phyloP scores from a whole-genome alignment of 139 green algal species.

The Tetradesmus obliquus region DNA sequence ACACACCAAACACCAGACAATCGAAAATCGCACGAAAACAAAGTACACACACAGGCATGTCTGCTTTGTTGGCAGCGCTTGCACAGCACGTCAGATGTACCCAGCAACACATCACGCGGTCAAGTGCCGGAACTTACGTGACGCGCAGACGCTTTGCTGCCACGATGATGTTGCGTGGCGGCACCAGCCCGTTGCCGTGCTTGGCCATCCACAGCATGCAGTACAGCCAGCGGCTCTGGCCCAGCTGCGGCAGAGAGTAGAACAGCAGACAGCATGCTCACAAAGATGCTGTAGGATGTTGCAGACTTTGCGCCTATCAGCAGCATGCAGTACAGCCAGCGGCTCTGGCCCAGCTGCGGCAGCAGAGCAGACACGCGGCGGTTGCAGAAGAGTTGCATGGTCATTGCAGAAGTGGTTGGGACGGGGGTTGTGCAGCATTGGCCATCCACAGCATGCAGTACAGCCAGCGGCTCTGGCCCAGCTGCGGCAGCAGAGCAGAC shows the following conservation, averaged over 20 bases:
- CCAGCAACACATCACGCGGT: too few species aligned
- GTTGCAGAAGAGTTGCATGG: too few species aligned
- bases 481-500: constrained; percentile 42
- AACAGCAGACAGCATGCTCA: neutral
- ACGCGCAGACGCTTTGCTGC: constrained; percentile 69
- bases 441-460: constrained; percentile 82
- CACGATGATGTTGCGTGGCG: constrained; percentile 69
- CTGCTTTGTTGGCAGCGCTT: too few species aligned
- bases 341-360: neutral
- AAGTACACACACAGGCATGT: too few species aligned
- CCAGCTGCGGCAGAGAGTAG: constrained; percentile 38
- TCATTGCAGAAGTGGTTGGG: neutral
- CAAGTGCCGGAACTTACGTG: too few species aligned
- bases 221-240: constrained; percentile 70
- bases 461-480: constrained; percentile 65
- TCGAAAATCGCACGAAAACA: too few species aligned
- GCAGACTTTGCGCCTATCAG: too few species aligned
- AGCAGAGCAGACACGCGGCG: too few species aligned
- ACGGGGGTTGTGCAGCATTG: constrained; percentile 2
- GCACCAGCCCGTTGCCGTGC: constrained; percentile 67
- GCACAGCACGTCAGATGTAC: too few species aligned
- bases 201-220: constrained; percentile 80
- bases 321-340: constrained; percentile 72
- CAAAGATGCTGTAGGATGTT: too few species aligned
- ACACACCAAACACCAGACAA: too few species aligned